Conservation (phyloP, 2,329 filamentous ascomycete species). For the Mollisiaceae sp. region DNA sequence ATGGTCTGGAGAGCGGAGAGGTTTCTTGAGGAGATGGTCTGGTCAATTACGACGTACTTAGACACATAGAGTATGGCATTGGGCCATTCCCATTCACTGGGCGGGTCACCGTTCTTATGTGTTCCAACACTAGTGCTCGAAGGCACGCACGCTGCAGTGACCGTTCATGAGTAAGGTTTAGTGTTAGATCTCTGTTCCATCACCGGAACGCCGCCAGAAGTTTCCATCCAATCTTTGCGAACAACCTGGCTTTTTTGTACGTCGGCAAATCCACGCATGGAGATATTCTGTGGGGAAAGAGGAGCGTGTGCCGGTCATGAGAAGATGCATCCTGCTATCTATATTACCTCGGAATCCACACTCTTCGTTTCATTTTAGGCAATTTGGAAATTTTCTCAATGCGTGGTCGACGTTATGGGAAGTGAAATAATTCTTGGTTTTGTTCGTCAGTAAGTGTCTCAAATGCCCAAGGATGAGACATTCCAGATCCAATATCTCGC, state of each 20-base stretch:
- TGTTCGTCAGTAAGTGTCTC: neutral
- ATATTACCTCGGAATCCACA: conserved; percentile 4
- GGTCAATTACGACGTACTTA: neutral
- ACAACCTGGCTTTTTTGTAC: conserved; percentile 23
- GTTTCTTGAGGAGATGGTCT: neutral
- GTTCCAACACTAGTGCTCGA: conserved; percentile 7
- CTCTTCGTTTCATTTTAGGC: conserved; percentile 8
- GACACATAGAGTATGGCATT: neutral
- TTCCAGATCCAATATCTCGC: neutral
- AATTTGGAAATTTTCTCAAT: neutral
- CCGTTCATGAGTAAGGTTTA: neutral
- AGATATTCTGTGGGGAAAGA: conserved; percentile 3
- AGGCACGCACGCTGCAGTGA: conserved; percentile 2
- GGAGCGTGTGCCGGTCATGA: neutral
- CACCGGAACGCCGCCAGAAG: conserved; percentile 21
- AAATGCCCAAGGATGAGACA: neutral
- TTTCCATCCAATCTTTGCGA: conserved; percentile 19
- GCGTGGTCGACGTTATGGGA: neutral
- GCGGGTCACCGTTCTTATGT: conserved; percentile 8
- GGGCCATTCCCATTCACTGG: neutral
- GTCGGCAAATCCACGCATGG: conserved; percentile 1
- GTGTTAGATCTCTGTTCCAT: conserved; percentile 28
- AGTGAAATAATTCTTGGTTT: neutral
- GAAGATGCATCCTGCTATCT: conserved; percentile 1
- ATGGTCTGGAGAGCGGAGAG: neutral